These are phyloP conservation scores for Torrubiellomyces zombiae DNA, from an alignment of 2,329 filamentous ascomycete genomes.

Conservation along the genomic window DNA sequence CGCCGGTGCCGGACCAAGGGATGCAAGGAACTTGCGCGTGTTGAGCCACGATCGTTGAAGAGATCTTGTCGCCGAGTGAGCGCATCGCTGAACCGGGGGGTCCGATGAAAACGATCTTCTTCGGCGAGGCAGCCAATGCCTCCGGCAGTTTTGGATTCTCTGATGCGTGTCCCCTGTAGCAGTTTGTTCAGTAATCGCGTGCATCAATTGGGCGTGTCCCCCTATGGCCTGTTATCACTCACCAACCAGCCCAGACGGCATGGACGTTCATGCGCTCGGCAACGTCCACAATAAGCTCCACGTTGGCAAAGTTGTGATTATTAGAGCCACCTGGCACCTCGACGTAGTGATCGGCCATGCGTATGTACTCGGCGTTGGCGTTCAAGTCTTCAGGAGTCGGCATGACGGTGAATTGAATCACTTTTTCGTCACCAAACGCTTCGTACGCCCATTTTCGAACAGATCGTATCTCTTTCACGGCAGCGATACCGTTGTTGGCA, in stretches of 20 bases:
- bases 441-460: slow-evolving; percentile 99
- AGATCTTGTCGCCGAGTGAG: slow-evolving; percentile 98
- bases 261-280: slow-evolving; percentile 98
- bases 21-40: slow-evolving; percentile 94
- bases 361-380: slow-evolving; percentile 97
- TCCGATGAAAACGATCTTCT: slow-evolving; percentile 98
- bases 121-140: slow-evolving; percentile 84
- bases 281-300: slow-evolving; percentile 96
- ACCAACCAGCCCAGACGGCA: slow-evolving; percentile 98
- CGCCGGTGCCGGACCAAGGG: slow-evolving; percentile 95
- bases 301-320: slow-evolving; percentile 99
- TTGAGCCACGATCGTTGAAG: slow-evolving; percentile 96
- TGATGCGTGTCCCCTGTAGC: slow-evolving; percentile 75
- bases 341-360: slow-evolving; percentile 99
- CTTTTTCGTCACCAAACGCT: slow-evolving; percentile 93
- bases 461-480: slow-evolving; percentile 97
- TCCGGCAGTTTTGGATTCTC: slow-evolving; percentile 97
- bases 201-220: not conserved
- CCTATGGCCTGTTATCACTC: no score
- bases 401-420: slow-evolving; percentile 99
- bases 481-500: slow-evolving; percentile 98
- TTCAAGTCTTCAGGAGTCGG: slow-evolving; percentile 93
- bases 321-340: slow-evolving; percentile 97
- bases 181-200: slow-evolving; percentile 2
- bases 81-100: slow-evolving; percentile 97